Evolutionary conservation across 2,329 filamentous ascomycete genomes (phyloP).

Genomic region (Trichoderma aggressivum): DNA sequence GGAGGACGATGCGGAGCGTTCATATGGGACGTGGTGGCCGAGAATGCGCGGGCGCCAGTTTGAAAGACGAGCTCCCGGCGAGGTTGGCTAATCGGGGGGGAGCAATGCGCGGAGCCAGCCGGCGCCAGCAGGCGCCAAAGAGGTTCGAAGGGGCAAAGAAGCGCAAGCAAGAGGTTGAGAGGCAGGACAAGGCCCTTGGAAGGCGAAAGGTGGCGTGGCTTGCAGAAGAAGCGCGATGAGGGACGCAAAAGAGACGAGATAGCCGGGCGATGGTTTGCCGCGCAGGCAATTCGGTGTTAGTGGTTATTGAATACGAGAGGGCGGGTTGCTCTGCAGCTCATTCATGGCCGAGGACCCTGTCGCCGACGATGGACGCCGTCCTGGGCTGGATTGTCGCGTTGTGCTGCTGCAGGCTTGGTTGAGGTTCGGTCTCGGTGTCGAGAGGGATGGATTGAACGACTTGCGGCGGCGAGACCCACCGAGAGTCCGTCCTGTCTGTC

Average conservation of each 20-base stretch:
- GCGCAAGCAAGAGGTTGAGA: not conserved
- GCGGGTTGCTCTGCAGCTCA: not conserved
- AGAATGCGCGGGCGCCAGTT: not conserved
- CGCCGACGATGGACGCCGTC: not conserved
- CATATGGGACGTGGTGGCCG: not conserved
- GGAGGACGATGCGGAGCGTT: conserved; percentile 17
- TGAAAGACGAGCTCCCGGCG: not conserved
- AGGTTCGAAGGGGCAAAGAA: not conserved
- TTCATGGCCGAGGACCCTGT: not conserved
- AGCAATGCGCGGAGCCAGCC: not conserved
- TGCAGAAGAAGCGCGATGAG: not conserved
- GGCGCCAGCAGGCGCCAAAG: conserved; percentile 5
- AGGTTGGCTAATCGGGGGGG: not conserved
- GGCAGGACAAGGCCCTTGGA: not conserved
- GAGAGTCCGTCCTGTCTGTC: not conserved
- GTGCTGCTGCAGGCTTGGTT: not conserved
- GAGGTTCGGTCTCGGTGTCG: not conserved
- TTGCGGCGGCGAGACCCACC: not conserved
- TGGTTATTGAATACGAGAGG: not conserved
- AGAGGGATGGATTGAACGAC: not conserved
- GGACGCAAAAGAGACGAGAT: not conserved
- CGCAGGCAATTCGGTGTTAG: not conserved
- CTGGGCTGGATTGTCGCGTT: not conserved
- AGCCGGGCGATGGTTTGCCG: not conserved
- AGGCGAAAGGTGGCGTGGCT: not conserved